These are phyloP conservation scores for Rhizopogon sp. DNA, from an alignment of 768 basidiomycete genomes.

Conservation along the genomic window DNA sequence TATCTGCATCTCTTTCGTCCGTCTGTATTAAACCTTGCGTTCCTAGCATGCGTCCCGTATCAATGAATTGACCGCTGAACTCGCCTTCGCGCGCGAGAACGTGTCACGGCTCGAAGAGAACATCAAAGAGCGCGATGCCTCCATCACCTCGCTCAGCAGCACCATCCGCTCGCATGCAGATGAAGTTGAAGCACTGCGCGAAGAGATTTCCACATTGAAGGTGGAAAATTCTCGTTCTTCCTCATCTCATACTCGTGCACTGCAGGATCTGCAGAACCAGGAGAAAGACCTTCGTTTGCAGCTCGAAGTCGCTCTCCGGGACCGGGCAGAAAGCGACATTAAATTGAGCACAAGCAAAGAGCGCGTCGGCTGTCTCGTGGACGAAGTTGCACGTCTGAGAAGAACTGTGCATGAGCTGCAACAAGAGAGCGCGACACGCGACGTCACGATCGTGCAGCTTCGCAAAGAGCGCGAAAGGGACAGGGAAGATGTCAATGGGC, in stretches of 20 bases:
- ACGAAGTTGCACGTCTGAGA: conserved; percentile 56
- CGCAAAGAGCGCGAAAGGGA: conserved; percentile 61
- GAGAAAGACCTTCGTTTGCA: conserved; percentile 18
- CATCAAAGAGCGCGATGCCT: conserved; percentile 50
- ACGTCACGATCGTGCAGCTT: conserved; percentile 71
- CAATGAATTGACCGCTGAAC: conserved; percentile 48
- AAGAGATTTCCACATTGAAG: conserved; percentile 48
- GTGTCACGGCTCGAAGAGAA: conserved; percentile 53
- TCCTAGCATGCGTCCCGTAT: conserved; percentile 48
- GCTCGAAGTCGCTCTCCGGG: conserved; percentile 44
- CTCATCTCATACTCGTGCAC: conserved; percentile 40
- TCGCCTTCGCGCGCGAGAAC: conserved; percentile 48
- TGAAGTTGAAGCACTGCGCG: conserved; percentile 49
- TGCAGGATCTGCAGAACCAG: conserved; percentile 12
- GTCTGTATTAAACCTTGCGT: conserved; percentile 27
- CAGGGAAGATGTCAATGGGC: conserved; percentile 73
- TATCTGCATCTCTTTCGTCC: not conserved
- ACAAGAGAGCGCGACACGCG: conserved; percentile 80
- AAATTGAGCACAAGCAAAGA: conserved; percentile 45
- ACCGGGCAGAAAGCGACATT: conserved; percentile 53
- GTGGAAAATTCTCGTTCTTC: conserved; percentile 49
- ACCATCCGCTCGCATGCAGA: conserved; percentile 44
- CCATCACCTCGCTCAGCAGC: conserved; percentile 43
- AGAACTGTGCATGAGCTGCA: conserved; percentile 66
- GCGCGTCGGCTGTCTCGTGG: conserved; percentile 42